These are phyloP conservation scores for Calonectria henricotiae DNA, from an alignment of 2,329 filamentous ascomycete species.

Conservation along the genomic window DNA sequence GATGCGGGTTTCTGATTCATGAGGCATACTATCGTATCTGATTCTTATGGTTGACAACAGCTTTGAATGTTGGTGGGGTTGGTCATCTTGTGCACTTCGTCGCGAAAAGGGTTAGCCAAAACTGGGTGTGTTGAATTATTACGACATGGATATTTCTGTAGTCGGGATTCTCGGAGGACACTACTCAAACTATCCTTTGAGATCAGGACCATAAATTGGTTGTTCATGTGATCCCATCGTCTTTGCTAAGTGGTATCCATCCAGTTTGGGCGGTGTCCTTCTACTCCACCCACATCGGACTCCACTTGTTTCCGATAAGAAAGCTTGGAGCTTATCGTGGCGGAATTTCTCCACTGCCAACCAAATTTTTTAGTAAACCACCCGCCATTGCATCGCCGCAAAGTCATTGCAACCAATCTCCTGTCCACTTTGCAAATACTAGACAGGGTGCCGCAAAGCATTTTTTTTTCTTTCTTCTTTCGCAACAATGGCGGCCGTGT, in stretches of 20 bases:
- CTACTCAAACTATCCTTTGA: not conserved
- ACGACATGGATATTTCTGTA: no score
- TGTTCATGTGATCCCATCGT: not conserved
- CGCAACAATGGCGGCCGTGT: conserved; percentile 76
- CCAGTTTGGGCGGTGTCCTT: conserved; percentile 45
- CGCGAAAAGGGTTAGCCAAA: not conserved
- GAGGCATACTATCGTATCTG: not conserved
- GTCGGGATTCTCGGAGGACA: not conserved
- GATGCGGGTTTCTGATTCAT: not conserved
- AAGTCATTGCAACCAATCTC: conserved; percentile 38
- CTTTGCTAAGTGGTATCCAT: conserved; percentile 28
- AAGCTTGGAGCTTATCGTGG: conserved; percentile 52
- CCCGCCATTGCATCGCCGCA: conserved; percentile 47
- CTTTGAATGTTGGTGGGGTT: not conserved
- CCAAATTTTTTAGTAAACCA: conserved; percentile 52
- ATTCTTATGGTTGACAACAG: not conserved
- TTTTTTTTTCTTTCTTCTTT: not conserved
- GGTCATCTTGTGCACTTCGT: no score
- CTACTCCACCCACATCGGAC: conserved; percentile 41
- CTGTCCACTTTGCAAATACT: conserved; percentile 42
- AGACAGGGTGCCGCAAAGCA: conserved; percentile 41
- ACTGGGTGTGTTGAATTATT: not conserved
- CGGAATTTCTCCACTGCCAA: conserved; percentile 52
- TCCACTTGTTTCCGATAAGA: conserved; percentile 51
- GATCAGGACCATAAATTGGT: not conserved